Conservation (phyloP, 2,329 filamentous ascomycete species). For the Capronia americana region DNA sequence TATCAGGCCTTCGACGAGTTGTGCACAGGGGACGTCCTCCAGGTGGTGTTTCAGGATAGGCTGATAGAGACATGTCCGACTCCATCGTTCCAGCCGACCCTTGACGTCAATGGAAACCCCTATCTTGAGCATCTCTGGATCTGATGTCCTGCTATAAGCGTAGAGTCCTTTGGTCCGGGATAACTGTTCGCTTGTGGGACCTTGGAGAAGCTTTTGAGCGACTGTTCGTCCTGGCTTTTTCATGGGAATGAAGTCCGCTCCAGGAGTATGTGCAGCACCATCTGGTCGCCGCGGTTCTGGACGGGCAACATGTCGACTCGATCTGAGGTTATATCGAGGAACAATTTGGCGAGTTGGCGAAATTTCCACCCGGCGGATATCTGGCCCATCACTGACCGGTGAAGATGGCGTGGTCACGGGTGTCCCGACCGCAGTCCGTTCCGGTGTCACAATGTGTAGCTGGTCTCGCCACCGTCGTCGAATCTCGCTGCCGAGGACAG, state of each 20-base stretch:
- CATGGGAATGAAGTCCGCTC: background rate
- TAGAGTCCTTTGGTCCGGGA: background rate
- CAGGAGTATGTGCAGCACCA: background rate
- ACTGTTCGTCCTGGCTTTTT: background rate
- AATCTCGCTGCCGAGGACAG: background rate
- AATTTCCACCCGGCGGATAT: too few species aligned
- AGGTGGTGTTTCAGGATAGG: conserved; percentile 2
- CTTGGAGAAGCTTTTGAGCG: background rate
- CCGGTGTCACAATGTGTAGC: background rate
- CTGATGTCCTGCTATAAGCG: background rate
- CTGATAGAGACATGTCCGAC: background rate
- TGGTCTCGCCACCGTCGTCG: conserved; percentile 4
- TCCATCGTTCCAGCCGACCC: background rate
- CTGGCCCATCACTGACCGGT: background rate
- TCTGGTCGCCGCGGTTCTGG: background rate
- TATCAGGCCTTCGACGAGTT: conserved; percentile 7
- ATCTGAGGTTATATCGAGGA: background rate
- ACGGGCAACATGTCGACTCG: background rate
- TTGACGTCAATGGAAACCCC: background rate
- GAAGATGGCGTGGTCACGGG: too few species aligned
- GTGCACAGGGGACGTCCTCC: background rate
- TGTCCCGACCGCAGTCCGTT: background rate
- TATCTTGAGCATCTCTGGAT: background rate
- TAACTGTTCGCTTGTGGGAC: background rate
- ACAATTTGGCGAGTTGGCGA: background rate